Base-by-base conservation (phyloP, 2,329 filamentous ascomycete genomes). In the Aureobasidium namibiae region DNA sequence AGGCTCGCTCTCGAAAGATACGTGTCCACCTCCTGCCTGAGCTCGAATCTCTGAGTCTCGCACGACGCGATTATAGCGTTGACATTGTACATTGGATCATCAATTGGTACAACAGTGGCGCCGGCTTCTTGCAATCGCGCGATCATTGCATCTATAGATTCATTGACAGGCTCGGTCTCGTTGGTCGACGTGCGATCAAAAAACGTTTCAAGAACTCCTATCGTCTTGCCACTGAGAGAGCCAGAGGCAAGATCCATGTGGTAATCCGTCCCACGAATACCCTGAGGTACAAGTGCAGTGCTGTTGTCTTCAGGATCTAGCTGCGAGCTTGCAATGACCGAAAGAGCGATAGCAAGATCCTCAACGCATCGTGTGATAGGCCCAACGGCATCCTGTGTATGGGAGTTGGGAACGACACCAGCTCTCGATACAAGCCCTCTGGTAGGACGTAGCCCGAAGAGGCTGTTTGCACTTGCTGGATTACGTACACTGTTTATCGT, bases 41-140 rank as follows among this genome's bases (percentile, higher is more conserved):
- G 85, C 65, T 88, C 85, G 66, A 75, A 84, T 10, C 75, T 75
- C 64, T 88, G 85, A 1, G 83, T 82, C 64, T 87, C 85, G 16
- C 82, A 73, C 0, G 69, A 69, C 2, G 72, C 65, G 4, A 67
- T 66, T 44, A 87, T 77, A 4, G 72, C 68, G 1, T 76, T 76
- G 0, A 80, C 73, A 63, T 86, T 80, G 67, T 83, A 85, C 13
- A 74, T 64, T 4, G 64, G 65, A 13, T 78, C 76, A 33, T 71
- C 70, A 60, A 85, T 78, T 33, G 78, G 74, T 16, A 85, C 65
- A 2, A 85, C 64, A 0, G 70, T 75, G 4, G 74, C 82, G 11
- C 82, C 82, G 5, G 78, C 75, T 0, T 66, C 64, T 33, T 67
- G 56, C 0, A 87, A 69, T 26, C 74, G 75, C 0, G 68, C 63